Evolutionary conservation across 1,284 basidiomycete species (phyloP).

Genomic region (Boletus holoroseus): DNA sequence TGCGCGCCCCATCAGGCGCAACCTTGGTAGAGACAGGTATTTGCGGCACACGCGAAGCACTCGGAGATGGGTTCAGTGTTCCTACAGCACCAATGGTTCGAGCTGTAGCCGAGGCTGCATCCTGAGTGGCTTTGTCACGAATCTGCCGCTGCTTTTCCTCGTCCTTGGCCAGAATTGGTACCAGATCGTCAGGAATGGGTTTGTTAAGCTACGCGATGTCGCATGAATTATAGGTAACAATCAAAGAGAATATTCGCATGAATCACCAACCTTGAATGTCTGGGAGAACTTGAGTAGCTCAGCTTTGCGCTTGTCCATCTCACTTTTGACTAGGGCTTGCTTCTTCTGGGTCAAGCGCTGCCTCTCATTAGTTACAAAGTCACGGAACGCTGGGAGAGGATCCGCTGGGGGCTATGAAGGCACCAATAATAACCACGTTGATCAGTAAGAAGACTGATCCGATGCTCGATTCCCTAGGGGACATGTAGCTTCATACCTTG

Average conservation of each 20-base stretch:
- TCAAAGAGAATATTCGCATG: background rate
- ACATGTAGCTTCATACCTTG: slow-evolving; percentile 31
- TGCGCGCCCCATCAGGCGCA: slow-evolving; percentile 25
- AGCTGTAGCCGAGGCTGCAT: slow-evolving; percentile 59
- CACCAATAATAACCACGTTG: background rate
- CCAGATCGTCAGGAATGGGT: slow-evolving; percentile 89
- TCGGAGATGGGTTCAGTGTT: slow-evolving; percentile 34
- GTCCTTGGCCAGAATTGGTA: slow-evolving; percentile 88
- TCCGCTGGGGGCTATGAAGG: slow-evolving; percentile 54
- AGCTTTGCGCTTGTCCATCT: slow-evolving; percentile 89
- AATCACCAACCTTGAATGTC: slow-evolving; percentile 75
- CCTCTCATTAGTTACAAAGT: slow-evolving; percentile 87
- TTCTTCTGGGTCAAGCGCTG: slow-evolving; percentile 86
- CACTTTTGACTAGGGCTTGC: slow-evolving; percentile 84
- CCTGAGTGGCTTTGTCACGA: slow-evolving; percentile 67
- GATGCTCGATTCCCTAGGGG: background rate
- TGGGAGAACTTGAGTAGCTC: slow-evolving; percentile 90
- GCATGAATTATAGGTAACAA: background rate
- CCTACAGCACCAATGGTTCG: slow-evolving; percentile 55
- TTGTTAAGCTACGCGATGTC: slow-evolving; percentile 66
- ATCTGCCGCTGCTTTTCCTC: slow-evolving; percentile 82
- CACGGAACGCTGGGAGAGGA: slow-evolving; percentile 74
- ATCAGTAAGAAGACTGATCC: slow-evolving; percentile 9
- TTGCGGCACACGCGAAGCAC: slow-evolving; percentile 34
- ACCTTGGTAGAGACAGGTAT: slow-evolving; percentile 24